Evolutionary conservation across 2,329 filamentous ascomycete species (phyloP), one percentile per base, ranked within the genome.

Genomic region (Neofusicoccum kwambonambiense): DNA sequence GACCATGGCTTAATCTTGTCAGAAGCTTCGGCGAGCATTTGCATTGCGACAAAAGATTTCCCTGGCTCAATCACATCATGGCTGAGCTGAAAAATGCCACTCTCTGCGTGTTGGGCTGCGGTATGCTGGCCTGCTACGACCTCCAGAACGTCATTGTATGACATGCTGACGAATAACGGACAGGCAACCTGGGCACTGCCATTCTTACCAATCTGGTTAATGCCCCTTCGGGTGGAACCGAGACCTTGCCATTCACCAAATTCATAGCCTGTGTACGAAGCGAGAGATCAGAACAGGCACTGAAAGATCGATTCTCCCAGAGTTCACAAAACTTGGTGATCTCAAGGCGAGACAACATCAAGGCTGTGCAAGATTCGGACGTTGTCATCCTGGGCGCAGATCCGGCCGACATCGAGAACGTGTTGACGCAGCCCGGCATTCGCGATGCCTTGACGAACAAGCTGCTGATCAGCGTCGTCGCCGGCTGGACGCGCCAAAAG

Each of bases 381-480:
- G 75, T 83, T 1, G 66, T 83, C 1, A 75, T 86, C 1, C 73
- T 86, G 1, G 83, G 74, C 2, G 78, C 80, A 1, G 81, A 84
- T 47, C 83, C 83, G 0, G 71, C 77, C 1, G 78, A 82, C 27
- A 76, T 84, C 1, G 69, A 74, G 11, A 44, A 67, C 0, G 76
- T 80, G 0, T 69, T 86, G 4, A 71, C 68, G 0, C 70, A 79
- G 45, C 70, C 76, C 0, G 78, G 77, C 0, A 68, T 84, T 2
- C 57, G 67, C 0, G 74, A 80, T 4, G 80, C 79, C 0, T 62
- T 85, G 0, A 68, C 71, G 0, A 70, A 73, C 4, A 86, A 85
- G 67, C 75, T 85, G 1, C 65, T 85, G 11, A 81, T 85, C 70
- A 85, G 82, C 67, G 78, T 86, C 0, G 80, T 78, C 0, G 83